A percentile compares a stretch with the other conserved stretches of the same genome.
phyloP scores from a whole-genome alignment of 345 rosid species.

The Pelargonium nanum region DNA sequence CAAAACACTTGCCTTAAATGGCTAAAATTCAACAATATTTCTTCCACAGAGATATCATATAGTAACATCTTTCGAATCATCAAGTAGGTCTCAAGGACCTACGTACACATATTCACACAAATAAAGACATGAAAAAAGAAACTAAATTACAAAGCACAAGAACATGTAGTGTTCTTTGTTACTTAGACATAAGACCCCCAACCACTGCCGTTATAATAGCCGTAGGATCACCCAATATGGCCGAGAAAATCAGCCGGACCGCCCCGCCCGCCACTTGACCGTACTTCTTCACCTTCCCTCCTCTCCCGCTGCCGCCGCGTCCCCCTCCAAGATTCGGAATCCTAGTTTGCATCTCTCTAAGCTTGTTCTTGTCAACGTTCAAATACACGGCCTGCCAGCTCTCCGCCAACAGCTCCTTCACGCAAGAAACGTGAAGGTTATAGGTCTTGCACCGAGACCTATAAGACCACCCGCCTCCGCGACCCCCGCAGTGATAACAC shows the following conservation, averaged over 20 bases:
- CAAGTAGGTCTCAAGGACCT: too few relatives aligned
- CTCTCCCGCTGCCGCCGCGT: constrained; percentile 1
- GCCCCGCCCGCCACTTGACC: constrained; percentile 28
- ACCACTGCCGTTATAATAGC: constrained; percentile 27
- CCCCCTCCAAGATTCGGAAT: constrained; percentile 24
- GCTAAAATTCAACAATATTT: too few relatives aligned
- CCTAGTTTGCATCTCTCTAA: constrained; percentile 23
- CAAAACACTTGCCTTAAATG: too few relatives aligned
- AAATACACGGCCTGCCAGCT: constrained; percentile 27
- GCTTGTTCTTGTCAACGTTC: constrained; percentile 19
- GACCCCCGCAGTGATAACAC: constrained; percentile 28
- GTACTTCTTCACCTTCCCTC: constrained; percentile 21
- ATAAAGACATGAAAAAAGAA: too few relatives aligned
- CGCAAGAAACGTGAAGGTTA: constrained; percentile 43
- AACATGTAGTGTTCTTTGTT: neutral
- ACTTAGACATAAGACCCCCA: constrained; percentile 27
- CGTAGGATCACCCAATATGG: constrained; percentile 40
- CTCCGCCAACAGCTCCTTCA: constrained; percentile 33
- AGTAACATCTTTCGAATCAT: too few relatives aligned
- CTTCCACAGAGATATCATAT: too few relatives aligned
- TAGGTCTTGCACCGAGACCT: constrained; percentile 27
- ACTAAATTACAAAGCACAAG: neutral
- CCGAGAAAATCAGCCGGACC: constrained; percentile 25
- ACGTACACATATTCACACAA: neutral
- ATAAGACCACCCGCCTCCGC: constrained; percentile 34